These are phyloP conservation scores for Macadamia tetraphylla DNA, from an alignment of 164 flowering plant genomes.

Conservation along the genomic window DNA sequence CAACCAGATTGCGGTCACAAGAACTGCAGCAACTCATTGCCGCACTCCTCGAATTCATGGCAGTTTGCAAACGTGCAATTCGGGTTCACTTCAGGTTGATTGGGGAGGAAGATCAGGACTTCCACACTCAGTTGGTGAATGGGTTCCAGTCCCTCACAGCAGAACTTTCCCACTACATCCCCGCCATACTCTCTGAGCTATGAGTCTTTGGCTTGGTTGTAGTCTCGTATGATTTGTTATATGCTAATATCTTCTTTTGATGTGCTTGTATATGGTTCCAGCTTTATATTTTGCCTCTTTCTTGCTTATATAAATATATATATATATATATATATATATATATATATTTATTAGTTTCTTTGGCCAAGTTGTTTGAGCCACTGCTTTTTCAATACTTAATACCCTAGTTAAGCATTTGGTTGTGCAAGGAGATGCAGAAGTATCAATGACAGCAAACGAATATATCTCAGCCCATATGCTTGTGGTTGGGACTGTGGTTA, in stretches of 20 bases:
- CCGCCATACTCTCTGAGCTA: constrained; percentile 95
- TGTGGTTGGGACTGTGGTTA: too few species aligned
- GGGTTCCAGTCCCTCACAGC: constrained; percentile 98
- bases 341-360: too few species aligned
- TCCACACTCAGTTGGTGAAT: constrained; percentile 97
- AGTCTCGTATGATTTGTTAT: constrained; percentile 10
- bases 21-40: constrained; percentile 97
- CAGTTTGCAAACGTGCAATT: constrained; percentile 97
- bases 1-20: constrained; percentile 91
- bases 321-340: too few species aligned
- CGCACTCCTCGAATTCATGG: constrained; percentile 99
- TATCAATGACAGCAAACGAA: too few species aligned
- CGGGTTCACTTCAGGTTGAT: constrained; percentile 89
- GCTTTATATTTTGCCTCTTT: not conserved
- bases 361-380: too few species aligned
- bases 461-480: too few species aligned
- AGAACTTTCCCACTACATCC: constrained; percentile 94
- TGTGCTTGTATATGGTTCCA: not conserved
- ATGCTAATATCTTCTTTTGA: constrained; percentile 1
- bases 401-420: too few species aligned
- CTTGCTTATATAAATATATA: too few species aligned
- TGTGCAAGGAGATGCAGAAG: too few species aligned
- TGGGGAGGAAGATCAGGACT: constrained; percentile 98
- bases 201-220: constrained; percentile 12
- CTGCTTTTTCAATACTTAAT: too few species aligned